phyloP scores from a whole-genome alignment of 2,329 filamentous ascomycete species.

The Microcera coccophila region DNA sequence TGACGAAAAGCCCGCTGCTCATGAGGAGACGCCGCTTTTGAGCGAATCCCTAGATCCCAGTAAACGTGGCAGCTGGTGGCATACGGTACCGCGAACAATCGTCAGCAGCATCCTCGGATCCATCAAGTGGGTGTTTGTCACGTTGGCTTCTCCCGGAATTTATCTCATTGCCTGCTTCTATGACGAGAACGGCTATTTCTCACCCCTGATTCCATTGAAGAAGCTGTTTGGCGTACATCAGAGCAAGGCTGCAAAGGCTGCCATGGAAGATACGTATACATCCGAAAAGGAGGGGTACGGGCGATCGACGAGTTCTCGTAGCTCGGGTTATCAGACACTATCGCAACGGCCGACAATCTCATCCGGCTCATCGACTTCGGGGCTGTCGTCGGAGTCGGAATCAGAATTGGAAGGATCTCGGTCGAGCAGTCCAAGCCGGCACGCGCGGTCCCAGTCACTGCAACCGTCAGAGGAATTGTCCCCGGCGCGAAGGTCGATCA shows the following conservation, averaged over 20 bases:
- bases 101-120: constrained; percentile 69
- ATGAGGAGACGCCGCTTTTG: constrained; percentile 66
- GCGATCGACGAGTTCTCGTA: constrained; percentile 13
- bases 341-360: constrained; percentile 25
- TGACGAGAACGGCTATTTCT: constrained; percentile 74
- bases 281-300: constrained; percentile 29
- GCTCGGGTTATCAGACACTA: constrained; percentile 27
- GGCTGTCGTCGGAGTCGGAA: constrained; percentile 68
- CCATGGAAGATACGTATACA: constrained; percentile 23
- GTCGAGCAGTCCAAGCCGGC: constrained; percentile 35
- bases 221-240: constrained; percentile 54
- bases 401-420: constrained; percentile 56
- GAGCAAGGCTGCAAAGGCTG: constrained; percentile 42
- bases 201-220: constrained; percentile 68
- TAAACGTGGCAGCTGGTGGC: constrained; percentile 47
- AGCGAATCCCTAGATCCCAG: constrained; percentile 33
- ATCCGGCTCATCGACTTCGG: constrained; percentile 54
- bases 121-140: constrained; percentile 72
- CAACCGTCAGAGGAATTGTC: constrained; percentile 58
- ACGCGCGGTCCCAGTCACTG: constrained; percentile 62
- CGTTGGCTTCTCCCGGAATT: constrained; percentile 72
- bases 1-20: constrained; percentile 33
- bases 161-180: constrained; percentile 82
- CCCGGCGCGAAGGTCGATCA: constrained; percentile 73
- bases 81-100: constrained; percentile 63